These are phyloP conservation scores for Bipolaris sorokiniana DNA, from an alignment of 2,329 filamentous ascomycete species.

Conservation along the genomic window DNA sequence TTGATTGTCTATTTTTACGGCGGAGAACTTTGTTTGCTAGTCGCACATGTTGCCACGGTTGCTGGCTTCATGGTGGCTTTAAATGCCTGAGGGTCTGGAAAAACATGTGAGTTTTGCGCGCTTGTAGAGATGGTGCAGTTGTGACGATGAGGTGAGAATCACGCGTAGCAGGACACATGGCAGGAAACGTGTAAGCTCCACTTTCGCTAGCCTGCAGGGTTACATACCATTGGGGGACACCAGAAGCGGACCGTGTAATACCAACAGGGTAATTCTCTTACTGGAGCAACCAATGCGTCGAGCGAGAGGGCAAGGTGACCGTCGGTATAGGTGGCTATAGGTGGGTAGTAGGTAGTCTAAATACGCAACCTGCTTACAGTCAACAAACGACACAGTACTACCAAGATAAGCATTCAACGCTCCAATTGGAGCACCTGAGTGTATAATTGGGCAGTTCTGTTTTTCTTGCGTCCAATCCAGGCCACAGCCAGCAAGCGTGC, in stretches of 20 bases:
- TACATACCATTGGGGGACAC: conserved; percentile 12
- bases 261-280: background rate
- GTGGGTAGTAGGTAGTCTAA: background rate
- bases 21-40: conserved; percentile 22
- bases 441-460: conserved; percentile 1
- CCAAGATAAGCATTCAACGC: background rate
- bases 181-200: conserved; percentile 15
- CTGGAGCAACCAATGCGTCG: conserved; percentile 9
- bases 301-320: background rate
- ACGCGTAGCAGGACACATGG: conserved; percentile 18
- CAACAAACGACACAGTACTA: background rate
- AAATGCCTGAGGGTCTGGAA: conserved; percentile 1
- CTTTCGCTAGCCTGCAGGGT: conserved; percentile 10
- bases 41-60: conserved; percentile 14
- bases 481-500: background rate
- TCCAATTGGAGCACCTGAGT: background rate
- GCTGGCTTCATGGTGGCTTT: conserved; percentile 22
- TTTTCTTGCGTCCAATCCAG: conserved; percentile 7
- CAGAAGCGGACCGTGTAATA: conserved; percentile 8
- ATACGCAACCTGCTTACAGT: background rate
- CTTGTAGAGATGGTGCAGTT: conserved; percentile 2
- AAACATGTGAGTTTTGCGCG: conserved; percentile 9
- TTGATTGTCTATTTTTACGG: conserved; percentile 11
- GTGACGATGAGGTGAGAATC: conserved; percentile 15
- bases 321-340: background rate